Evolutionary conservation across 1,284 basidiomycete genomes (phyloP), one percentile per base, ranked within the genome.

Genomic region (Rhodotorula glutinis): DNA sequence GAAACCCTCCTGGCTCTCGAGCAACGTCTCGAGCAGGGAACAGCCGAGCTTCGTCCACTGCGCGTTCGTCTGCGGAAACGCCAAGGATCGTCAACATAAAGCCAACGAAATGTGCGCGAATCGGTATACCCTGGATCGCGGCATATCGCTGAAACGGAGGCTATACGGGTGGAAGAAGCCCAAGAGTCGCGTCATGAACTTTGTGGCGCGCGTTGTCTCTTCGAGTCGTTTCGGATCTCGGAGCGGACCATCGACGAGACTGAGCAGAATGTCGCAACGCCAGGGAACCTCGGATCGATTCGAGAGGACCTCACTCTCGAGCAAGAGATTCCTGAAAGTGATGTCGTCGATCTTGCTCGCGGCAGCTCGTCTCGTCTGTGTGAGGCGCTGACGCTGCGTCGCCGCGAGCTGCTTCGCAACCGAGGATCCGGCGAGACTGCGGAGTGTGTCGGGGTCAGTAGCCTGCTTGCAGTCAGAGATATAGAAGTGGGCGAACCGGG

Each of bases 161-260:
- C 80, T 88, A 77, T 90, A 90, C 1, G 96, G 96, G 77, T 96
- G 90, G 76, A 89, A 97, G 82, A 98, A 98, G 2, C 87, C 85
- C 82, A 97, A 87, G 23, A 99, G 80, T 41, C 91, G 85, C 46
- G 88, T 85, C 66, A 96, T 87, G 73, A 96, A 93, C 75, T 92
- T 88, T 23, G 90, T 88, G 17, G 88, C 91, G 76, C 88, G 90
- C 77, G 95, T 90, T 2, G 91, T 92, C 79, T 99, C 96, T 75
- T 99, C 96, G 76, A 98, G 84, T n/a, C 96, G 83, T 75, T 91
- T 91, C 1, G 92, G 87, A 75, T 94, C 95, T 56, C 93, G 82
- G 57, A 98, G 80, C 1, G 94, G 92, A 0, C 96, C 95, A 74
- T 98, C 92, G 27, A 98, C 85, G 21, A 98, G 82, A 57, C 96